Conservation (phyloP, 306 rosid species). For the Glycine soja region DNA sequence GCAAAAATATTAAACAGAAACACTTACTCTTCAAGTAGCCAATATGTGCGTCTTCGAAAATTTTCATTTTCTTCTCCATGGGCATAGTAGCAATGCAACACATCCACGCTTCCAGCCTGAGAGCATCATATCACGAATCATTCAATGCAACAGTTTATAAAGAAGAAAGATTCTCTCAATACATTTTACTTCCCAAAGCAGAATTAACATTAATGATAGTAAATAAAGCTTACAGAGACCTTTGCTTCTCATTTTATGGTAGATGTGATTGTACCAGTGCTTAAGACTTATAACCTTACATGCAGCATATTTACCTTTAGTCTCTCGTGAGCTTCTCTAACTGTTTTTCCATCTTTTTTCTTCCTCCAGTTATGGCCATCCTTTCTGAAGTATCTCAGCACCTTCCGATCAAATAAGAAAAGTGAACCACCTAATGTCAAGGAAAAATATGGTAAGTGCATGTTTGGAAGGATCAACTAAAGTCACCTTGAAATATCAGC, state of each 20-base stretch:
- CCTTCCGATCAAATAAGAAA: conserved; percentile 89
- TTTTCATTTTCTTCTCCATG: conserved; percentile 86
- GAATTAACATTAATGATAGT: conserved; percentile 13
- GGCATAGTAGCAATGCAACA: conserved; percentile 89
- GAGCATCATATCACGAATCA: conserved; percentile 32
- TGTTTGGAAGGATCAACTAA: neutral
- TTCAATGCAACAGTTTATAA: conserved; percentile 27
- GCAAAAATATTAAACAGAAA: conserved; percentile 35
- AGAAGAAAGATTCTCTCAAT: conserved; percentile 25
- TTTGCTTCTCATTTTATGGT: conserved; percentile 18
- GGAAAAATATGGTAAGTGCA: conserved; percentile 31
- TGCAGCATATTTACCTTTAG: conserved; percentile 70
- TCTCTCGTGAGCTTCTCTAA: conserved; percentile 94
- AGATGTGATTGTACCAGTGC: conserved; percentile 9
- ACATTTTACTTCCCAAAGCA: conserved; percentile 35
- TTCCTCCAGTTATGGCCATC: conserved; percentile 97
- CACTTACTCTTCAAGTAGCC: conserved; percentile 96
- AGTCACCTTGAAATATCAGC: too few relatives aligned
- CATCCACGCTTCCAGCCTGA: conserved; percentile 86
- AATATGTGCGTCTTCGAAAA: conserved; percentile 89
- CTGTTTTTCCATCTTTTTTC: conserved; percentile 93
- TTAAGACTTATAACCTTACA: conserved; percentile 11
- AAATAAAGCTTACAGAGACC: conserved; percentile 18
- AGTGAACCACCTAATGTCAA: conserved; percentile 86
- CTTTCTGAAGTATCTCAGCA: conserved; percentile 86